A percentile compares a stretch with the other conserved stretches of the same genome.
phyloP scores from a whole-genome alignment of 305 asterid genomes.

The Fraxinus nigra region DNA sequence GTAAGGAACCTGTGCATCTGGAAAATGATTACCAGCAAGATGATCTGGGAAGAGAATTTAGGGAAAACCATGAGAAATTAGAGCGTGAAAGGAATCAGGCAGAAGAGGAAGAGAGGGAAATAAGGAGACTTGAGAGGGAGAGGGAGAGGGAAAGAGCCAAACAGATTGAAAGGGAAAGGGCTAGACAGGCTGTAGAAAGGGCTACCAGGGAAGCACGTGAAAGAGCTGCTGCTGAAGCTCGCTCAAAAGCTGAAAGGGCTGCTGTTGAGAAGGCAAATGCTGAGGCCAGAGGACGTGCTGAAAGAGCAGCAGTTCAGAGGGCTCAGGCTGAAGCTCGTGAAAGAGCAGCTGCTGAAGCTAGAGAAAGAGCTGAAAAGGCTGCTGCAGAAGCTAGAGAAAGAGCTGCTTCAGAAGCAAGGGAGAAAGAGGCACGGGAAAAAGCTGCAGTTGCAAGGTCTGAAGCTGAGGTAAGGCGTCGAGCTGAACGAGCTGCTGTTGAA shows the following conservation, averaged over 20 bases:
- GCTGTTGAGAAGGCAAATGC: slow-evolving; percentile 82
- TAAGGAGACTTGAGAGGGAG: slow-evolving; percentile 53
- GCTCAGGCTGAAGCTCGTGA: slow-evolving; percentile 99
- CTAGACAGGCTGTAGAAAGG: slow-evolving; percentile 91
- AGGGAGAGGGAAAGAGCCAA: slow-evolving; percentile 55
- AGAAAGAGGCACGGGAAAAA: slow-evolving; percentile 54
- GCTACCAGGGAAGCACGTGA: slow-evolving; percentile 98
- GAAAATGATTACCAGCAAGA: slow-evolving; percentile 61
- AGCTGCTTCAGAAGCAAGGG: slow-evolving; percentile 58
- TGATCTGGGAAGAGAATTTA: slow-evolving; percentile 54
- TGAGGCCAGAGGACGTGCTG: slow-evolving; percentile 91
- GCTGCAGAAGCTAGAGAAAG: slow-evolving; percentile 86
- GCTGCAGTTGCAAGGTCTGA: slow-evolving; percentile 58
- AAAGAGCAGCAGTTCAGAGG: slow-evolving; percentile 90
- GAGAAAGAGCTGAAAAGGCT: slow-evolving; percentile 77
- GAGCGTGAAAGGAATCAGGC: slow-evolving; percentile 69
- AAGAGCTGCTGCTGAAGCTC: slow-evolving; percentile 65
- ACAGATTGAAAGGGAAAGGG: slow-evolving; percentile 77
- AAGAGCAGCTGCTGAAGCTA: slow-evolving; percentile 95
- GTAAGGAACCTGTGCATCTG: slow-evolving; percentile 49
- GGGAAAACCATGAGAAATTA: slow-evolving; percentile 65
- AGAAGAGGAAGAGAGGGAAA: slow-evolving; percentile 83
- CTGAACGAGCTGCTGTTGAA: slow-evolving; percentile 80
- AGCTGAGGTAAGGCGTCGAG: slow-evolving; percentile 74
- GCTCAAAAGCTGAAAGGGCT: slow-evolving; percentile 68